Base-by-base conservation (phyloP, 2,329 filamentous ascomycete species). In the Zymoseptoria brevis region DNA sequence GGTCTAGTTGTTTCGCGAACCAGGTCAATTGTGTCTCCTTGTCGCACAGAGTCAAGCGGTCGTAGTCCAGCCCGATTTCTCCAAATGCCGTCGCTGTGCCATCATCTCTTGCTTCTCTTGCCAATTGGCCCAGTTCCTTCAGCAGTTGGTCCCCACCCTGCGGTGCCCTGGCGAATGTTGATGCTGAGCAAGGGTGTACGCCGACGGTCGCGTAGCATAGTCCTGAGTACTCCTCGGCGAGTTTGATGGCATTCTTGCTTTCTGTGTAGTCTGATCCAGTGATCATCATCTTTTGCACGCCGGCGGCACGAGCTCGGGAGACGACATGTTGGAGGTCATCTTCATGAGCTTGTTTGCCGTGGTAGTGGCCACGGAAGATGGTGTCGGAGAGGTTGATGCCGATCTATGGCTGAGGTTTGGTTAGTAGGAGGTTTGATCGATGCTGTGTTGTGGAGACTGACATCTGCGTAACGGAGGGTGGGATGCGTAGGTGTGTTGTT, bases 321-420 rank as follows among this genome's bases (percentile, higher is more conserved):
- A 99, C 77, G 24, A 99, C 89, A 64, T 85, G 87, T 26, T 80
- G 74, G 16, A 93, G 82, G 71, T 95, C 90, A 68, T 89, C 81
- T 9, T 86, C 83, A 68, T 95, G 90, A 24, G 79, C 79, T 69
- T 89, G 81, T 62, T 86, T 91, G 69, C 89, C 90, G 71, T 95
- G 87, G 71, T 97, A 95, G 50, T 83, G 76, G 55, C 94, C 94
- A 53, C 84, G 83, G 74, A 93, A 99, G 60, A 96, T 90, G 56
- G 89, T 89, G 71, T 99, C 94, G 56, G 92, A 89, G 57, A 99
- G 83, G 74, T 99, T 99, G 80, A 99, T 96, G 59, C 93, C 94
- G 70, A 99, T 83, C 83, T 87, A 66, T 59, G 19, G 49, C 60
- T 62, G 56, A 50, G 26, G 19, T 22, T 54, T n/a, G 19, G 50